Conservation (phyloP, 1,284 basidiomycete genomes). For the Apiotrichum porosum region DNA sequence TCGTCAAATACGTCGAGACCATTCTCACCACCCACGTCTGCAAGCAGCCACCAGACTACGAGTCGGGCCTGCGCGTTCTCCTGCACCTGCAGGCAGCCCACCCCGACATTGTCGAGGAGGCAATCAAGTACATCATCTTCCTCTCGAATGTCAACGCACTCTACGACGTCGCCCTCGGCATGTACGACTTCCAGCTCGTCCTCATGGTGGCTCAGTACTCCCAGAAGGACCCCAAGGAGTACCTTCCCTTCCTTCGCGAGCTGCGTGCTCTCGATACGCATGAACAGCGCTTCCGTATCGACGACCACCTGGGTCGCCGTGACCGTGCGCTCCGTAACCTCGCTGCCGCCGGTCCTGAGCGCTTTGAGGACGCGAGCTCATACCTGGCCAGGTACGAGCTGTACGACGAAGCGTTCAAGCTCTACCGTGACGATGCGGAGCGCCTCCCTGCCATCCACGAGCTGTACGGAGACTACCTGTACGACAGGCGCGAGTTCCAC, state of each 20-base stretch:
- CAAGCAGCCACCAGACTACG: conserved; percentile 86
- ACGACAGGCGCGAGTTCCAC: conserved; percentile 73
- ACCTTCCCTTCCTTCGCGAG: conserved; percentile 91
- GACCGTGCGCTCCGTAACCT: conserved; percentile 73
- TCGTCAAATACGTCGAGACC: conserved; percentile 78
- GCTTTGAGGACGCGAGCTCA: conserved; percentile 69
- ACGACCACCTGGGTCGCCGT: conserved; percentile 80
- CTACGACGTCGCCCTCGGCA: conserved; percentile 91
- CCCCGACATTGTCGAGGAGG: conserved; percentile 80
- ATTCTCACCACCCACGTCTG: conserved; percentile 90
- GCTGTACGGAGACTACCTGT: conserved; percentile 82
- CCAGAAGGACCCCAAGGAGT: conserved; percentile 96
- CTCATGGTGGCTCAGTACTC: conserved; percentile 95
- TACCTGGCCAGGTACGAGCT: conserved; percentile 79
- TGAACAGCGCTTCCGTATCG: conserved; percentile 87
- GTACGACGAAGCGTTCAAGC: conserved; percentile 64
- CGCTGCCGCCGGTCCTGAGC: conserved; percentile 56
- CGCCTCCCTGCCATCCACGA: conserved; percentile 65
- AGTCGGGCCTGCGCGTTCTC: conserved; percentile 74
- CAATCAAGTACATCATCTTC: conserved; percentile 98
- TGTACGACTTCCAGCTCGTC: conserved; percentile 97
- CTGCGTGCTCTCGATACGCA: conserved; percentile 71
- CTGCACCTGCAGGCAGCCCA: conserved; percentile 69
- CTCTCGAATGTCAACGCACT: conserved; percentile 87
- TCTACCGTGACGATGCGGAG: conserved; percentile 63